Percentiles rank a stretch among this genome's conserved stretches.
Evolutionary conservation across 2,329 filamentous ascomycete species (phyloP).

Genomic region (Phoma herbarum): DNA sequence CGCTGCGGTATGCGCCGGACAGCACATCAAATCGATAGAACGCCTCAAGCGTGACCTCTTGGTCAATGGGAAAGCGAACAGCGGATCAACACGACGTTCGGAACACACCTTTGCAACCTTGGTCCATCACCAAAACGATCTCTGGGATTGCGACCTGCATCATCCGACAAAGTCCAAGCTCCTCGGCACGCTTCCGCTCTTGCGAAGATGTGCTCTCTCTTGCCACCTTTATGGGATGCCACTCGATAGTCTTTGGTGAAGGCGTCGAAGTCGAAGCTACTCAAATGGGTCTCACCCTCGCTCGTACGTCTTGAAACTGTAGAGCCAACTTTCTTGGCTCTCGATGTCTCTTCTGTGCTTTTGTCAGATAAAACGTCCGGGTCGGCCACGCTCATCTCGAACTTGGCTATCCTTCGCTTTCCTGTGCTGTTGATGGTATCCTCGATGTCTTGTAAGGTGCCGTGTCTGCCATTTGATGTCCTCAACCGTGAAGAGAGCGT

Average conservation of each 20-base stretch:
- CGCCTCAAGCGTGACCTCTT: constrained; percentile 5
- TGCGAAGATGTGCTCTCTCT: constrained; percentile 53
- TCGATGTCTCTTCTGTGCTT: constrained; percentile 26
- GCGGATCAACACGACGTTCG: not conserved
- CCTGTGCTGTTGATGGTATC: constrained; percentile 76
- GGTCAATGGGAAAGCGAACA: not conserved
- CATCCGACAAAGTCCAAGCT: constrained; percentile 45
- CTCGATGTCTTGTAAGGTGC: constrained; percentile 70
- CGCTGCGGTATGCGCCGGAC: constrained; percentile 11
- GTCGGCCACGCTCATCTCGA: constrained; percentile 71
- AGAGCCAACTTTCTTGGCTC: constrained; percentile 38
- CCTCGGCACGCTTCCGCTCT: constrained; percentile 52
- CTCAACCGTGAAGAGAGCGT: constrained; percentile 78
- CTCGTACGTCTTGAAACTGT: constrained; percentile 33
- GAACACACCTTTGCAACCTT: constrained; percentile 48
- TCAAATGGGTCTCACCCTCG: constrained; percentile 30
- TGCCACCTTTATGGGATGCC: constrained; percentile 22
- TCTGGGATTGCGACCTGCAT: constrained; percentile 43
- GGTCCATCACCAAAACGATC: constrained; percentile 50
- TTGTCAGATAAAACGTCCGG: constrained; percentile 44
- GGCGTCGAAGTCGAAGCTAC: constrained; percentile 46
- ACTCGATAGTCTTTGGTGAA: constrained; percentile 46
- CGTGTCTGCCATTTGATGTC: constrained; percentile 50
- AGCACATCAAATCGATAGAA: constrained; percentile 7
- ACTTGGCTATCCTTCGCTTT: constrained; percentile 79